phyloP scores from a whole-genome alignment of 345 rosid genomes.

The Microthlaspi erraticum region DNA sequence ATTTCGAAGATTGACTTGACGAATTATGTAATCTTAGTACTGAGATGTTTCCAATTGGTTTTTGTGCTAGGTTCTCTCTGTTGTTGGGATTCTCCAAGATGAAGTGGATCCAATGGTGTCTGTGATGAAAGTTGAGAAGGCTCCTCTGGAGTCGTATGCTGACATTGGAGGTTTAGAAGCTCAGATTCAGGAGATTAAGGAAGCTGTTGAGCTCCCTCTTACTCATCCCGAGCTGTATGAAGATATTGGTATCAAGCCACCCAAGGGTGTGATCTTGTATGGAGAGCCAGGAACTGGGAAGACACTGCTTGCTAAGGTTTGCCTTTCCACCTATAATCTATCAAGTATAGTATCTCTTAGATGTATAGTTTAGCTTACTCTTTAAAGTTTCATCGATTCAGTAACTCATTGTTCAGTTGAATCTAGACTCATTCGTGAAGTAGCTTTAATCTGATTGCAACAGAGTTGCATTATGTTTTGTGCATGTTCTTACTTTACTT shows the following conservation, averaged over 20 bases:
- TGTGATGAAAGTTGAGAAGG: slow-evolving; percentile 99
- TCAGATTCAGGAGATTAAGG: slow-evolving; percentile 98
- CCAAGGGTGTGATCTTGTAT: slow-evolving; percentile 97
- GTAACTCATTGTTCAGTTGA: background rate
- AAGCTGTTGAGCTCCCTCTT: slow-evolving; percentile 97
- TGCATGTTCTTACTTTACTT: background rate
- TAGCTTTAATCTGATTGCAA: background rate
- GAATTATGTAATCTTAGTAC: background rate
- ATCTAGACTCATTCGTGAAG: background rate
- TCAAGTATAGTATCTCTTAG: background rate
- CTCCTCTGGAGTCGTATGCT: slow-evolving; percentile 97
- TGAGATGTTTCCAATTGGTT: background rate
- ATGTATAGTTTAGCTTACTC: background rate
- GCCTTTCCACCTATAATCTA: slow-evolving; percentile 17
- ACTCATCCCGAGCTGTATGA: slow-evolving; percentile 99
- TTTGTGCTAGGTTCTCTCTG: slow-evolving; percentile 74
- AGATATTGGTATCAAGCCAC: slow-evolving; percentile 99
- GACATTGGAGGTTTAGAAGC: slow-evolving; percentile 99
- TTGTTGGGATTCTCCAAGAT: slow-evolving; percentile 96
- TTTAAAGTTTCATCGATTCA: background rate
- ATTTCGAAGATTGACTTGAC: background rate
- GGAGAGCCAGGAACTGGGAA: slow-evolving; percentile 99
- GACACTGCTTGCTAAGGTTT: slow-evolving; percentile 96
- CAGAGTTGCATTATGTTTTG: background rate
- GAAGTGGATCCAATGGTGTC: slow-evolving; percentile 99